Conservation (phyloP, 2,329 filamentous ascomycete genomes). For the Xylariaceae sp. region DNA sequence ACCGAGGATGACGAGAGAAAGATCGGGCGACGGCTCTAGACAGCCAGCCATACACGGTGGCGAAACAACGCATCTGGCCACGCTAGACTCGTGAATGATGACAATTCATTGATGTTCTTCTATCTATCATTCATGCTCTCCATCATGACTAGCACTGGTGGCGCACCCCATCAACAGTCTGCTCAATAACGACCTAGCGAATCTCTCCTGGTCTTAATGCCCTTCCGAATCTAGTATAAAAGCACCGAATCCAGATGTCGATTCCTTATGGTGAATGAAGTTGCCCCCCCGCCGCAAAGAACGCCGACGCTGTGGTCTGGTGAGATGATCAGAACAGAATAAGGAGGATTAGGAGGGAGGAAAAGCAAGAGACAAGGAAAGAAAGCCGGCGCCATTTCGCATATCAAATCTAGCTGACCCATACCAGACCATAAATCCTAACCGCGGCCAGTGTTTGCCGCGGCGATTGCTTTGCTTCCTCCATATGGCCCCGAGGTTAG, state of each 20-base stretch:
- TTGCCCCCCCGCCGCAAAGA: conserved; percentile 4
- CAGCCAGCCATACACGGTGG: background rate
- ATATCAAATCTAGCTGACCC: conserved; percentile 10
- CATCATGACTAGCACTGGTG: background rate
- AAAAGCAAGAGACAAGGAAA: background rate
- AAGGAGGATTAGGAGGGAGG: conserved; percentile 1
- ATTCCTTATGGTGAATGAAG: conserved; percentile 5
- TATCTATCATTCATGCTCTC: conserved; percentile 4
- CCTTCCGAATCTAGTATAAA: conserved; percentile 9
- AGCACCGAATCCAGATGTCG: conserved; percentile 1
- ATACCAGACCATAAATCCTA: conserved; percentile 1
- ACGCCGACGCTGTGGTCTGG: conserved; percentile 16
- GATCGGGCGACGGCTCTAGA: background rate
- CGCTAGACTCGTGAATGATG: background rate
- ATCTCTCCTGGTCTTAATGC: background rate
- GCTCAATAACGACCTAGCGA: background rate
- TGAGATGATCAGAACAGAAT: conserved; percentile 7
- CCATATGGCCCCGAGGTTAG: background rate
- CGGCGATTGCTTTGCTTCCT: conserved; percentile 1
- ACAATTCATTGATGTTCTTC: conserved; percentile 2
- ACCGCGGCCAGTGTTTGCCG: background rate
- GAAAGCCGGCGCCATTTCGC: conserved; percentile 9
- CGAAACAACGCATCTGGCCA: background rate
- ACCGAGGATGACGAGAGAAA: background rate
- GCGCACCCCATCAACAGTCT: background rate